A percentile compares a stretch with the other conserved stretches of the same genome.
Evolutionary conservation across 2,329 filamentous ascomycete genomes (phyloP).

Genomic region (Decorospora gaudefroyi): DNA sequence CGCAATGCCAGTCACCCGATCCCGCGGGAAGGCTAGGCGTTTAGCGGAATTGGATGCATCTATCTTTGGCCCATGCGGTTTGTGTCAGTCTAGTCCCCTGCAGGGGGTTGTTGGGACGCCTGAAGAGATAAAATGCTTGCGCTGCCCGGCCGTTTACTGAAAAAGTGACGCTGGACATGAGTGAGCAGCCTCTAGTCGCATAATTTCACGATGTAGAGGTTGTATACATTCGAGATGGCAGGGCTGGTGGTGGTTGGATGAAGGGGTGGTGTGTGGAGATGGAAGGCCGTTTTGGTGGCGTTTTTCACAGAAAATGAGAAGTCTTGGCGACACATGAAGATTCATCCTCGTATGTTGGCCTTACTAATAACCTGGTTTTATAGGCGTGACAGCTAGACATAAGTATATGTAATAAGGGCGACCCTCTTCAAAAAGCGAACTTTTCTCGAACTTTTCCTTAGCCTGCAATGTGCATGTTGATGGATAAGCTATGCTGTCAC

Average conservation of each 20-base stretch:
- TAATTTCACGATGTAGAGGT: not conserved
- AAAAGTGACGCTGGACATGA: slow-evolving; percentile 10
- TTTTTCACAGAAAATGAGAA: slow-evolving; percentile 13
- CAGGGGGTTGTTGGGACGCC: slow-evolving; percentile 20
- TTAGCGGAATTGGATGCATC: slow-evolving; percentile 24
- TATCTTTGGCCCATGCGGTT: slow-evolving; percentile 23
- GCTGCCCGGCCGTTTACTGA: slow-evolving; percentile 18
- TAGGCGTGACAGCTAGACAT: not conserved
- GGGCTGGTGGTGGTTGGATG: not conserved
- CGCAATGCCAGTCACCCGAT: slow-evolving; percentile 12
- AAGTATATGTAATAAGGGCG: not conserved
- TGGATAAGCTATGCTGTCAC: no score
- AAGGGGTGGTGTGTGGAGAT: not conserved
- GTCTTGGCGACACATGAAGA: slow-evolving; percentile 12
- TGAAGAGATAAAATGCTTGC: slow-evolving; percentile 16
- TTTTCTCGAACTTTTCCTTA: not conserved
- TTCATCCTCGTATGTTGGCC: slow-evolving; percentile 2
- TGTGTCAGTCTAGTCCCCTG: slow-evolving; percentile 9
- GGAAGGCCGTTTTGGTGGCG: slow-evolving; percentile 11
- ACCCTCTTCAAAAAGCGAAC: not conserved
- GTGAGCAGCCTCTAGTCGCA: not conserved
- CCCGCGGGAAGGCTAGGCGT: slow-evolving; percentile 14
- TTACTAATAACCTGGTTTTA: not conserved
- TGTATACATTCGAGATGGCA: not conserved
- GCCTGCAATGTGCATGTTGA: no score